Evolutionary conservation across 805 yeast genomes (phyloP).

Genomic region (Sungouiozyma ichnusensis): DNA sequence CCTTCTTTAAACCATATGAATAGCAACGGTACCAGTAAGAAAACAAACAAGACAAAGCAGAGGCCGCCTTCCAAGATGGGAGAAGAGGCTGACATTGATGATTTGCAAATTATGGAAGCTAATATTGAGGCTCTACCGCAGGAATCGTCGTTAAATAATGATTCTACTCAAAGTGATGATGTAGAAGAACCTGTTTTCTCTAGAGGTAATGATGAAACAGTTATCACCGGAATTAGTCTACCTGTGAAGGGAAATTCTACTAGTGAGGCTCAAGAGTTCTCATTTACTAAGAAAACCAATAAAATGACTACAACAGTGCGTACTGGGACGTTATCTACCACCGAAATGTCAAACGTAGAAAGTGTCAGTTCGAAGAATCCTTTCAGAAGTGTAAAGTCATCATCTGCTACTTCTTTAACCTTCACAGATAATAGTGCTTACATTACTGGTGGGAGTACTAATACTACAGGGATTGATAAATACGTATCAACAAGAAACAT

Average conservation of each 20-base stretch:
- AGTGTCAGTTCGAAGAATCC: not conserved
- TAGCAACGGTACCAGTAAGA: not conserved
- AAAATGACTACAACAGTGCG: not conserved
- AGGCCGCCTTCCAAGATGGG: not conserved
- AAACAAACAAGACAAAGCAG: not conserved
- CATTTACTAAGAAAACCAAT: not conserved
- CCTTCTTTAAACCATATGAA: not conserved
- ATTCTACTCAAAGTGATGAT: not conserved
- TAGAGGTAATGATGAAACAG: not conserved
- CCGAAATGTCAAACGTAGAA: not conserved
- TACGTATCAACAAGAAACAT: not conserved
- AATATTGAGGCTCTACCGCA: not conserved
- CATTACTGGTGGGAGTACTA: not conserved
- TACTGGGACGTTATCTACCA: not conserved
- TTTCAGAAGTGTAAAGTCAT: not conserved
- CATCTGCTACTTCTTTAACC: not conserved
- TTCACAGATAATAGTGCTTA: no score
- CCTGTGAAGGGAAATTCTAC: not conserved
- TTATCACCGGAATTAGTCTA: not conserved
- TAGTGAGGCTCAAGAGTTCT: not conserved
- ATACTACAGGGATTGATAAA: not conserved
- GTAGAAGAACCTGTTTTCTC: not conserved
- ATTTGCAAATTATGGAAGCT: not conserved
- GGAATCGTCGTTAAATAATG: not conserved
- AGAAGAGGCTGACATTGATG: not conserved